These are phyloP conservation scores for Ceraceosorus guamensis DNA, from an alignment of 1,284 basidiomycete genomes.

Conservation along the genomic window DNA sequence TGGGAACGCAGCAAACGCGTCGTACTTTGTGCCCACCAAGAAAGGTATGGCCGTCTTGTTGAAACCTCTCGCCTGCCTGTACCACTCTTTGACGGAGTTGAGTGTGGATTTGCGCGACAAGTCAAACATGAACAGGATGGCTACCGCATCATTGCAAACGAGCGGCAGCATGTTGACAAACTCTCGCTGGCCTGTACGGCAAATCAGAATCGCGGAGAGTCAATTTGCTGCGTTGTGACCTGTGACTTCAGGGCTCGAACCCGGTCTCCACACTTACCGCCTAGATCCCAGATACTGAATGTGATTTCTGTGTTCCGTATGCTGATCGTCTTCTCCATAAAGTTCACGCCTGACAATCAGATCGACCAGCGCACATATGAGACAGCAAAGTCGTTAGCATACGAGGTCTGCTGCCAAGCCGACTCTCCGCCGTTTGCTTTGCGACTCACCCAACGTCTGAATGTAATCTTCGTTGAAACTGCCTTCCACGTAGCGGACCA, in stretches of 20 bases:
- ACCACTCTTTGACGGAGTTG: constrained; percentile 98
- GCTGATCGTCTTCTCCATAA: constrained; percentile 98
- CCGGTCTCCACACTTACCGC: constrained; percentile 41
- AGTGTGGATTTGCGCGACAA: constrained; percentile 90
- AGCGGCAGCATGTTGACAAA: constrained; percentile 98
- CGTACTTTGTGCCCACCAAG: constrained; percentile 91
- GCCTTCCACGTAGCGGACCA: constrained; percentile 66
- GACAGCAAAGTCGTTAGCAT: not conserved
- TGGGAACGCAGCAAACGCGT: constrained; percentile 89
- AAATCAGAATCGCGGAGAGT: not conserved
- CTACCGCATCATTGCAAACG: constrained; percentile 93
- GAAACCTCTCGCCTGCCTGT: constrained; percentile 92
- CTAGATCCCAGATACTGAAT: constrained; percentile 98
- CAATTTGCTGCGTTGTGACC: too few species aligned
- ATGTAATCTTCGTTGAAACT: constrained; percentile 79
- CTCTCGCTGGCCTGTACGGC: constrained; percentile 69
- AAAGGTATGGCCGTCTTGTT: constrained; percentile 59
- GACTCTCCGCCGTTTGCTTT: not conserved
- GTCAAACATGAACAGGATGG: constrained; percentile 99
- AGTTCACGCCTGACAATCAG: constrained; percentile 61
- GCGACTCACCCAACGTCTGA: constrained; percentile 65
- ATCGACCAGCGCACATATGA: too few species aligned
- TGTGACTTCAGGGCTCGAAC: too few species aligned
- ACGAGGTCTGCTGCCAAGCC: too few species aligned
- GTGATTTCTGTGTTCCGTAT: constrained; percentile 96